Base-by-base conservation (phyloP, 306 rosid genomes). In the Datisca glomerata region DNA sequence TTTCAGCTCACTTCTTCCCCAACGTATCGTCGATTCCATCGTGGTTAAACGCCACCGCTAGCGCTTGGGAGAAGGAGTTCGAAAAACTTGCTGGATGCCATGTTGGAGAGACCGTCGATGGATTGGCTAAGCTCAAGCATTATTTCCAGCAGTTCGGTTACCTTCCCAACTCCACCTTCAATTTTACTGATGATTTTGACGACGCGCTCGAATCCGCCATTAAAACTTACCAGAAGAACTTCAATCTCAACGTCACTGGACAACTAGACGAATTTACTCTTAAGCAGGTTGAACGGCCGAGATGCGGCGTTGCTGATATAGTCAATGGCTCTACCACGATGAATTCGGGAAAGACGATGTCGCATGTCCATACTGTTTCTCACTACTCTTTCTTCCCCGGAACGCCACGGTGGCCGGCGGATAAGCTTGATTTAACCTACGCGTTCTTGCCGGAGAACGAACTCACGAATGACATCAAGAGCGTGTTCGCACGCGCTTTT, bases 171-270 rank as follows among this genome's bases (percentile, higher is more conserved):
- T 28, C 64, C 17, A 58, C 71, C 8, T 15, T 17, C 2, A 67
- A 72, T 15, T 68, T 55, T 71, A 71, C 86, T 15, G 93, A 89
- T 12, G 78, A 73, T 17, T 89, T 83, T 34, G 97, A 89, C 18
- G 77, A 61, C 1, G 50, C 45, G 0, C 60, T 83, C 0, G 59
- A 73, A 25, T 41, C 75, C 1, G 94, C 95, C 18, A 18, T 87
- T 2, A 48, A 45, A 0, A 52, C 71, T 0, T 89, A 79, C 66
- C 97, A 89, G 39, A 65, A 61, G 38, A 89, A 89, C 38, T 89
- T 89, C 83, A 89, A 89, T 37, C 84, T 85, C 59, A 80, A 85
- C 51, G 51, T 67, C 44, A 74, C 95, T 10, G 95, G 95, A 12
- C 49, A 69, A 18, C 81, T 83, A 3, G 93, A 89, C 32, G 34